Percentiles rank a stretch among this genome's conserved stretches.
phyloP scores from a whole-genome alignment of 78 protist genomes.

The Dictyostelium brefeldianum region DNA sequence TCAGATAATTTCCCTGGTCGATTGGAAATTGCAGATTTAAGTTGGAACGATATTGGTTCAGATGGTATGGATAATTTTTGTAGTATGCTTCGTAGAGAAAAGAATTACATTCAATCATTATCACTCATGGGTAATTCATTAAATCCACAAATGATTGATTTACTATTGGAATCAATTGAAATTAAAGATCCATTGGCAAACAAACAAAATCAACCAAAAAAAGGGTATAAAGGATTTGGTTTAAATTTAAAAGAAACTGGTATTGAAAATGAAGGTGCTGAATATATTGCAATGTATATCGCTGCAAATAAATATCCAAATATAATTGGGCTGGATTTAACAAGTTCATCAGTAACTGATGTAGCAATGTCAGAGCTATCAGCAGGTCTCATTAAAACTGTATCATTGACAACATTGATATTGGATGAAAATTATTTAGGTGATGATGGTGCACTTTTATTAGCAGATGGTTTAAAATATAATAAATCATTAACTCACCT shows the following conservation, averaged over 20 bases:
- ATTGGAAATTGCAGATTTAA: constrained; percentile 58
- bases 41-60: constrained; percentile 63
- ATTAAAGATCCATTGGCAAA: background rate
- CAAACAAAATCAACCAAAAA: background rate
- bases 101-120: constrained; percentile 32
- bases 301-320: constrained; percentile 20
- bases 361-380: constrained; percentile 42
- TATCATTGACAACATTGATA: constrained; percentile 40
- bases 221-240: constrained; percentile 61
- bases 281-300: constrained; percentile 36
- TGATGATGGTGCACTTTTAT: constrained; percentile 58
- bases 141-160: constrained; percentile 12
- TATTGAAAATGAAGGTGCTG: constrained; percentile 76
- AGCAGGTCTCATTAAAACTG: background rate
- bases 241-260: constrained; percentile 68
- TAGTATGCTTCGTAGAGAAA: constrained; percentile 8
- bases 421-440: constrained; percentile 73
- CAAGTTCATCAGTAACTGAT: constrained; percentile 49
- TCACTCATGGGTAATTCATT: constrained; percentile 46
- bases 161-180: constrained; percentile 24
- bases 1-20: constrained; percentile 18
- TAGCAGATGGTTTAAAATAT: constrained; percentile 69
- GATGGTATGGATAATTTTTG: constrained; percentile 38
- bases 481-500: constrained; percentile 51
- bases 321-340: constrained; percentile 54